phyloP scores from a whole-genome alignment of 192 early-diverging fungal species.

The Obelidium mucronatum region DNA sequence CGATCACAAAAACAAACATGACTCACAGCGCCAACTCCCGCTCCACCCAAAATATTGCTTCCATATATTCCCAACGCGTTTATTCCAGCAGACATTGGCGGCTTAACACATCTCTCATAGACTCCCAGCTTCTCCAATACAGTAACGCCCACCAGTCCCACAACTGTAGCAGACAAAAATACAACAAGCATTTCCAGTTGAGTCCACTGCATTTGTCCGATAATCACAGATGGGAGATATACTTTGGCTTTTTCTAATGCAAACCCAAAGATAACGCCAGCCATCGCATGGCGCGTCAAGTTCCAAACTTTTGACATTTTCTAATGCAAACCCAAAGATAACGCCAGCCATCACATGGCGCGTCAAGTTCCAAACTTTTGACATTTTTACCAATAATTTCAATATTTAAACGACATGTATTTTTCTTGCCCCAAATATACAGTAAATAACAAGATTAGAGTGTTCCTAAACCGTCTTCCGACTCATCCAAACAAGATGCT shows the following conservation, averaged over 20 bases:
- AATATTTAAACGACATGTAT: too few relatives aligned
- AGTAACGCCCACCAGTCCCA: slow-evolving; percentile 32
- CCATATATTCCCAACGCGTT: slow-evolving; percentile 6
- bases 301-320: neutral
- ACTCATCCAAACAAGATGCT: slow-evolving; percentile 42
- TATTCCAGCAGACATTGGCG: slow-evolving; percentile 10
- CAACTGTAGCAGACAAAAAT: slow-evolving; percentile 40
- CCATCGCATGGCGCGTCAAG: neutral
- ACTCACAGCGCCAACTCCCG: slow-evolving; percentile 27
- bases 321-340: slow-evolving; percentile 1
- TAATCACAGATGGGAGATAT: slow-evolving; percentile 41
- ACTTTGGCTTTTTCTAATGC: slow-evolving; percentile 20
- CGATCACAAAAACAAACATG: too few relatives aligned
- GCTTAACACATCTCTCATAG: slow-evolving; percentile 27
- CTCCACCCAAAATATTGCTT: slow-evolving; percentile 40
- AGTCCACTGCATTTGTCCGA: slow-evolving; percentile 40
- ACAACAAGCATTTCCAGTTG: slow-evolving; percentile 42
- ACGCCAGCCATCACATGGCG: neutral
- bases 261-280: neutral
- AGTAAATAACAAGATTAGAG: too few relatives aligned
- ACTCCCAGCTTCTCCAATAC: slow-evolving; percentile 12
- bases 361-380: neutral
- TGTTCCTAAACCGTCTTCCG: too few relatives aligned
- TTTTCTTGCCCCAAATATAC: too few relatives aligned
- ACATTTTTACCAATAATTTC: neutral